Evolutionary conservation across 176 grass and related monocot species (phyloP), one percentile per base, ranked within the genome.

Genomic region (Dendrocalamus sinicus): DNA sequence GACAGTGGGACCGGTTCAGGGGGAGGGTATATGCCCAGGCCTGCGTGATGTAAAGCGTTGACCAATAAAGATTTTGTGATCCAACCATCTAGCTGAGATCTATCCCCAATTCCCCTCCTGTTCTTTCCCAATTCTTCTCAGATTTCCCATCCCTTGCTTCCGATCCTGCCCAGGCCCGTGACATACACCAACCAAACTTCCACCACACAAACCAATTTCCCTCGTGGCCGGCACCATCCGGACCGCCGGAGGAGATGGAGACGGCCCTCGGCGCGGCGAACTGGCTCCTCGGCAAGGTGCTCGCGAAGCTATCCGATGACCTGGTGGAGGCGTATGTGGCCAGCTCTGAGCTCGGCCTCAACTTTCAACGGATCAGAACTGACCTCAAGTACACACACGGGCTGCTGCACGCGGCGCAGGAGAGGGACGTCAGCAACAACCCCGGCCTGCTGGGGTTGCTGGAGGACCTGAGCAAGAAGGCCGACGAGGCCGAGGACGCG

Each of bases 401-500:
- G 1, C 41, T 83, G 7, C 57, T 83, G 57, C 12, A 74, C 16
- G 43, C 0, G 6, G 70, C 81, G 0, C 54, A 63, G 0, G n/a
- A 0, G 16, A n/a, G 40, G 4, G 41, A 60, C 16, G 0, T 72
- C 68, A 13, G 5, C 40, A 0, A 23, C 70, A 63, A 74, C 10
- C 15, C 15, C 0, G 70, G 57, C 4, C 6, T 83, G 0, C 55
- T 7, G 14, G 0, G 10, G 5, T 11, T 83, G 23, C 57, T 74
- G 6, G 43, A 63, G 19, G 6, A 16, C 1, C 81, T 83, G 6
- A 11, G 24, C 55, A 51, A 6, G 5, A 83, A 64, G 3, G 70
- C 70, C 7, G 6, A 83, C 5, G 70, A 83, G 2, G 81, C 81
- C 0, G 81, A 73, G 70, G 70, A 74, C 22, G 81, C 57, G 20